Percentiles rank a stretch among this genome's conserved stretches.
Evolutionary conservation across 371 early-diverging fungal genomes (phyloP).

Genomic region (Mucor racemosus): DNA sequence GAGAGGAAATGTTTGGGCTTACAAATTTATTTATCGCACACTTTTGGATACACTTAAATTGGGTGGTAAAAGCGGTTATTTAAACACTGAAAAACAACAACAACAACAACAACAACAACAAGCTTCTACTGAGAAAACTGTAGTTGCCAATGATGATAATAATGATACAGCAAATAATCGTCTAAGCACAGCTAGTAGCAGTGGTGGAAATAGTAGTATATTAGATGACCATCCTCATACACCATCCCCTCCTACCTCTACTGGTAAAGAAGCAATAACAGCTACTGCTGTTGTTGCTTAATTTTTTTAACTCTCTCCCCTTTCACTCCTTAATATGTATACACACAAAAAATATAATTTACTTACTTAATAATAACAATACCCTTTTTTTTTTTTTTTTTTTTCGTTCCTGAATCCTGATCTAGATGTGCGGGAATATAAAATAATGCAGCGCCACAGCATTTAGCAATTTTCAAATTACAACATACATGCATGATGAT

Average conservation of each 20-base stretch:
- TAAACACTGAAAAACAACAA: slow-evolving; percentile 14
- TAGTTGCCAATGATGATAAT: background rate
- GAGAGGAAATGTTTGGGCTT: slow-evolving; percentile 92
- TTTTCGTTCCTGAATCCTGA: too few species aligned
- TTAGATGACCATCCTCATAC: slow-evolving; percentile 5
- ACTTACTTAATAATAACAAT: too few species aligned
- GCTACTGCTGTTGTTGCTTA: background rate
- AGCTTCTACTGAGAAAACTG: background rate
- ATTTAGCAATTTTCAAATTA: too few species aligned
- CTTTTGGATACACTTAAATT: slow-evolving; percentile 64
- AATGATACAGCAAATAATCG: slow-evolving; percentile 4
- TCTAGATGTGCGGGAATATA: too few species aligned
- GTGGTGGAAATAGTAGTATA: slow-evolving; percentile 18
- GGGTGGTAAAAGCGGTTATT: slow-evolving; percentile 55
- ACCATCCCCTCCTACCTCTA: background rate
- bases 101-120: background rate
- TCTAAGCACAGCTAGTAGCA: slow-evolving; percentile 22
- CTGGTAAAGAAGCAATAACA: background rate
- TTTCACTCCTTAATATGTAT: too few species aligned
- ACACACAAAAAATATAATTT: background rate
- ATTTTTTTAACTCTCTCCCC: background rate
- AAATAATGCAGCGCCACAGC: too few species aligned
- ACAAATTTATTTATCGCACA: slow-evolving; percentile 87
- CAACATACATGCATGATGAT: too few species aligned
- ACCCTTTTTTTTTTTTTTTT: too few species aligned